Evolutionary conservation across 2,329 filamentous ascomycete species (phyloP), one percentile per base, ranked within the genome.

Genomic region (Laburnicola sp.): DNA sequence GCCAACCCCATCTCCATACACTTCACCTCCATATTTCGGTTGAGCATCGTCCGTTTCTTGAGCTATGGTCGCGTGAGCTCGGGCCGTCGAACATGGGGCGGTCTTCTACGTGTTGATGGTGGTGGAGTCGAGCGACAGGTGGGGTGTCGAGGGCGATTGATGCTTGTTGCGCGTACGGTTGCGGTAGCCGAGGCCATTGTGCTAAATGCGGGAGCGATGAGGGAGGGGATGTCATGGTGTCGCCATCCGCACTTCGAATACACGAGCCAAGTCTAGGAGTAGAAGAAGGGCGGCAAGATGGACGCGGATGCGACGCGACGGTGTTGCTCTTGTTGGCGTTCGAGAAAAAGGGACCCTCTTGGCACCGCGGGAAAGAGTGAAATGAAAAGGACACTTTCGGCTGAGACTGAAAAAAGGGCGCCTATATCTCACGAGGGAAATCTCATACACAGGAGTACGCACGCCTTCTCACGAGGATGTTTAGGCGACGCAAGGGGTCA

Each of bases 161-260:
- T 84, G 76, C 60, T 74, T 59, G 49, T 80, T 79, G 71, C 77
- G 73, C 42, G 70, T 78, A n/a, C 54, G 59, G 3, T 81, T 74
- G 34, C 74, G 73, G 51, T 61, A 70, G n/a, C 71, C 78, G 56
- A 79, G 68, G 49, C 86, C 79, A 27, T 77, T 71, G 66, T 84
- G 83, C 66, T 83, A 78, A 65, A 76, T 77, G 67, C 76, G 68
- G 21, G 62, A 4, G 53, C 45, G 4, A 57, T 53, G n/a, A 54
- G 65, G 35, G 67, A 60, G 6, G 57, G 43, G 6, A 56, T 46
- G 53, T 47, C 70, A 21, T 66, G 66, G 6, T 64, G 69, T 54
- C 51, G 62, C 7, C 67, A 70, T 55, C 65, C 67, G 1, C 49
- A 44, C 10, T 71, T 70, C 44, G 64, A 56, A 48, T 70, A 69